These are phyloP conservation scores for Clonostachys sp. DNA, from an alignment of 2,329 filamentous ascomycete genomes.

Conservation along the genomic window DNA sequence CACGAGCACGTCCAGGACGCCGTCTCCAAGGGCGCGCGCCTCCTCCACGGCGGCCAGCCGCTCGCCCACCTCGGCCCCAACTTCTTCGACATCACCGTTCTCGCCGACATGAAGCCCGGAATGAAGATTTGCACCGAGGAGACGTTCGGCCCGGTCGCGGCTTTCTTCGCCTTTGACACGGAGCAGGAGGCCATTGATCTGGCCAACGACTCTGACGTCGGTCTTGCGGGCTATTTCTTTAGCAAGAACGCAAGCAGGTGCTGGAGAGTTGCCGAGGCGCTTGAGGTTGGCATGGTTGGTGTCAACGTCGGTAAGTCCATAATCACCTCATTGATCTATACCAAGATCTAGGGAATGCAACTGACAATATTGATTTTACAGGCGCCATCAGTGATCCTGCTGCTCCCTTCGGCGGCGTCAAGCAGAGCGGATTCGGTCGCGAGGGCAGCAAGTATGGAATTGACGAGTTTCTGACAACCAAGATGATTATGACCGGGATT, in stretches of 20 bases:
- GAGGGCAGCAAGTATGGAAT: constrained; percentile 60
- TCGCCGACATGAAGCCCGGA: constrained; percentile 77
- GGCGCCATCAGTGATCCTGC: constrained; percentile 58
- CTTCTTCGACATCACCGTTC: constrained; percentile 77
- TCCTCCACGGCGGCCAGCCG: background rate
- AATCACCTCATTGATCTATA: too few relatives aligned
- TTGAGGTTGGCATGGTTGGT: constrained; percentile 85
- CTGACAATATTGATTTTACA: constrained; percentile 27
- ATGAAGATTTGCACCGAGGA: constrained; percentile 86
- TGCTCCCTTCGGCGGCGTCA: constrained; percentile 72
- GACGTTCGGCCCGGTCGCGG: constrained; percentile 92
- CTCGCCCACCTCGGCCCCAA: constrained; percentile 51
- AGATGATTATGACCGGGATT: background rate
- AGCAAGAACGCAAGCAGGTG: constrained; percentile 54
- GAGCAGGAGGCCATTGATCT: constrained; percentile 83
- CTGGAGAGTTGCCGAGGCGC: constrained; percentile 57
- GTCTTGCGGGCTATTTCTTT: constrained; percentile 92
- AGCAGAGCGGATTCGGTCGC: constrained; percentile 75
- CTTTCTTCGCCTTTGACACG: constrained; percentile 80
- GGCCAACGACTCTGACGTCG: constrained; percentile 80
- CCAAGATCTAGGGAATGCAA: too few relatives aligned
- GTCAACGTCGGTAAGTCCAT: constrained; percentile 45
- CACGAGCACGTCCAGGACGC: background rate
- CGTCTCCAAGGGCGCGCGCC: background rate
- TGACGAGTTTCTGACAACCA: constrained; percentile 22